Conservation (phyloP, 352 stramenopile species). For the Phytophthora tubulina region DNA sequence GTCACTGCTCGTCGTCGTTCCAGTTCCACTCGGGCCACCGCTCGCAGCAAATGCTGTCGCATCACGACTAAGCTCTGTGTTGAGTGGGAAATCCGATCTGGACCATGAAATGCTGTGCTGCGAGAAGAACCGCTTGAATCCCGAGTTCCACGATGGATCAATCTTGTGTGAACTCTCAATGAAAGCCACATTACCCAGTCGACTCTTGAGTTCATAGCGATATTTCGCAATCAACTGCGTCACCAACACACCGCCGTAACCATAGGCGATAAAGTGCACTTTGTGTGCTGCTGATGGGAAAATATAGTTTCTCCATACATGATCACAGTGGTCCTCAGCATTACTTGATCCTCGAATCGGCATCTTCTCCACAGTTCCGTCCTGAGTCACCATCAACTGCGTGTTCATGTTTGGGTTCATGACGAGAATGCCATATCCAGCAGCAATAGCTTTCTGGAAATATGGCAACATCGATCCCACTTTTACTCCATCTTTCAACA, state of each 20-base stretch:
- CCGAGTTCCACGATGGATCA: conserved; percentile 71
- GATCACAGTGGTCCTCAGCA: conserved; percentile 88
- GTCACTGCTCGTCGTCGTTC: conserved; percentile 35
- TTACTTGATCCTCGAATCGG: conserved; percentile 85
- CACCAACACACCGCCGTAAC: conserved; percentile 83
- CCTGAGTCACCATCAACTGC: conserved; percentile 69
- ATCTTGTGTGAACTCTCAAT: conserved; percentile 90
- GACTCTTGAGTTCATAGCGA: conserved; percentile 77
- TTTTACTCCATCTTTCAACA: conserved; percentile 89
- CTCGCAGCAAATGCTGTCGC: conserved; percentile 31
- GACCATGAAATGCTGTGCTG: conserved; percentile 88
- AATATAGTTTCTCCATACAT: conserved; percentile 92
- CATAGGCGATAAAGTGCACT: conserved; percentile 92
- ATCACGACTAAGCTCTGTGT: conserved; percentile 63
- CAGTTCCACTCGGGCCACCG: conserved; percentile 15
- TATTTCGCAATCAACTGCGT: conserved; percentile 87
- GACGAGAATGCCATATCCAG: conserved; percentile 87
- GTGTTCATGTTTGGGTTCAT: conserved; percentile 94
- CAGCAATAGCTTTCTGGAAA: conserved; percentile 76
- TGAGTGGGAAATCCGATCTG: conserved; percentile 65
- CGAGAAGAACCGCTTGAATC: conserved; percentile 85
- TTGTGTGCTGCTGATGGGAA: conserved; percentile 80
- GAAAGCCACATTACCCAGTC: conserved; percentile 87
- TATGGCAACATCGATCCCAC: conserved; percentile 92
- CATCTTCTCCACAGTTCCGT: conserved; percentile 75